Conservation (phyloP, 2,329 filamentous ascomycete species). For the Cladosporium sp. region DNA sequence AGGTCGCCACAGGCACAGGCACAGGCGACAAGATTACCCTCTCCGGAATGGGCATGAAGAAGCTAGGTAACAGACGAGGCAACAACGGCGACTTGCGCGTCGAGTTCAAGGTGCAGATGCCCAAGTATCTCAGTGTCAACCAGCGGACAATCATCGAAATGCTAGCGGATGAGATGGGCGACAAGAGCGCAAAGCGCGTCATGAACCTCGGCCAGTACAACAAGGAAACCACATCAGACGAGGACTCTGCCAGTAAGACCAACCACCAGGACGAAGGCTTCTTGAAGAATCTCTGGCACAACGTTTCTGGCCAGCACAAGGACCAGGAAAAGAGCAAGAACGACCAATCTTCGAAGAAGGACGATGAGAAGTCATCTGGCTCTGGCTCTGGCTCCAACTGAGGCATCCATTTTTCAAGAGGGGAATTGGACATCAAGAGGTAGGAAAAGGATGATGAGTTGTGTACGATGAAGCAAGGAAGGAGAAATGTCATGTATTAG, state of each 20-base stretch:
- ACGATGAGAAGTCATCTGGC: background rate
- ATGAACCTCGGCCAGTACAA: slow-evolving; percentile 63
- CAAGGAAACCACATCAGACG: slow-evolving; percentile 17
- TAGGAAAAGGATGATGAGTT: no score
- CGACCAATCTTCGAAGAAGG: background rate
- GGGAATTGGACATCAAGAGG: no score
- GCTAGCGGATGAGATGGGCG: slow-evolving; percentile 91
- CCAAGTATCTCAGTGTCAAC: slow-evolving; percentile 85
- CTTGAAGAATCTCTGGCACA: slow-evolving; percentile 89
- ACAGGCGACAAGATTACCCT: slow-evolving; percentile 90
- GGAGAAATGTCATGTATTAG: background rate
- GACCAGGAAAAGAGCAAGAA: background rate
- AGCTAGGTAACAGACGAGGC: slow-evolving; percentile 59
- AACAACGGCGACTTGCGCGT: slow-evolving; percentile 78
- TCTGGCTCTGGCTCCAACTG: background rate
- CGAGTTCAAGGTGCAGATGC: slow-evolving; percentile 92
- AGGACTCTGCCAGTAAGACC: slow-evolving; percentile 13
- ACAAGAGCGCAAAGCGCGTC: slow-evolving; percentile 82
- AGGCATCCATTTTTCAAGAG: background rate
- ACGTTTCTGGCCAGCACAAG: slow-evolving; percentile 65
- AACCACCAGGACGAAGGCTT: slow-evolving; percentile 77
- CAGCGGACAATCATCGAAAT: slow-evolving; percentile 91
- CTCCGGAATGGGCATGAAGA: slow-evolving; percentile 88
- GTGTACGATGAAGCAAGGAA: background rate
- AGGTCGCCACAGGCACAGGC: slow-evolving; percentile 82